A percentile compares a stretch with the other conserved stretches of the same genome.
These are phyloP conservation scores for Trapa incisa DNA, from an alignment of 345 rosid species.

Conservation along the genomic window DNA sequence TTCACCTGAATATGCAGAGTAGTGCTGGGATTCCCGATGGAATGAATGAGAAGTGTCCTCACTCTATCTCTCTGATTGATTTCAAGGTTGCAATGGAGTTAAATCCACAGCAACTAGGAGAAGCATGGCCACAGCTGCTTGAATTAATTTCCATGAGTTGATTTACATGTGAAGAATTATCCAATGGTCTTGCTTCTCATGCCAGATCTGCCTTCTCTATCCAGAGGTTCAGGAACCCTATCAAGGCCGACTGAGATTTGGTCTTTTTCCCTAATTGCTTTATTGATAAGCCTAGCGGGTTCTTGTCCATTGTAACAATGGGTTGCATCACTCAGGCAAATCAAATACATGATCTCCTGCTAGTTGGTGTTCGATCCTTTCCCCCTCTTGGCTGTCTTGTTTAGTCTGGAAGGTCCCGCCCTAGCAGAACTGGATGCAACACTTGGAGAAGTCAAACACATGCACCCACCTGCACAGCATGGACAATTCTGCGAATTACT, in stretches of 20 bases:
- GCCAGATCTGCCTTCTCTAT: slow-evolving; percentile 23
- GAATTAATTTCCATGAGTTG: slow-evolving; percentile 60
- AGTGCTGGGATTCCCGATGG: slow-evolving; percentile 30
- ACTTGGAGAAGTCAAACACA: too few species aligned
- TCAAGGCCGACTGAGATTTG: slow-evolving; percentile 18
- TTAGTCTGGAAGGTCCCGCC: too few species aligned
- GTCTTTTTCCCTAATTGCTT: slow-evolving; percentile 9
- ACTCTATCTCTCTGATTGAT: slow-evolving; percentile 63
- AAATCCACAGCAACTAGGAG: slow-evolving; percentile 85
- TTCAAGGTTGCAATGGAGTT: slow-evolving; percentile 93
- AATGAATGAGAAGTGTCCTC: slow-evolving; percentile 35
- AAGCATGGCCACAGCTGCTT: slow-evolving; percentile 78
- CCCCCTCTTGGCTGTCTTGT: too few species aligned
- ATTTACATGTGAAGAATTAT: slow-evolving; percentile 32
- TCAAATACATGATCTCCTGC: not conserved
- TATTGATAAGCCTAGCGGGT: slow-evolving; percentile 30
- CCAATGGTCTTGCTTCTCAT: slow-evolving; percentile 18
- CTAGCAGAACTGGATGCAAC: too few species aligned
- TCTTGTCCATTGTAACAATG: not conserved
- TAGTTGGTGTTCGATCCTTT: too few species aligned
- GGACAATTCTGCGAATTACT: not conserved
- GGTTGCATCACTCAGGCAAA: not conserved
- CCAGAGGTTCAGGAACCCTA: slow-evolving; percentile 18
- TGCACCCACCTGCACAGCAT: too few species aligned
- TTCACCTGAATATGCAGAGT: slow-evolving; percentile 44